Percentiles rank a stretch among this genome's conserved stretches.
phyloP scores from a whole-genome alignment of 1,284 basidiomycete genomes.

The Tilletia walkeri region DNA sequence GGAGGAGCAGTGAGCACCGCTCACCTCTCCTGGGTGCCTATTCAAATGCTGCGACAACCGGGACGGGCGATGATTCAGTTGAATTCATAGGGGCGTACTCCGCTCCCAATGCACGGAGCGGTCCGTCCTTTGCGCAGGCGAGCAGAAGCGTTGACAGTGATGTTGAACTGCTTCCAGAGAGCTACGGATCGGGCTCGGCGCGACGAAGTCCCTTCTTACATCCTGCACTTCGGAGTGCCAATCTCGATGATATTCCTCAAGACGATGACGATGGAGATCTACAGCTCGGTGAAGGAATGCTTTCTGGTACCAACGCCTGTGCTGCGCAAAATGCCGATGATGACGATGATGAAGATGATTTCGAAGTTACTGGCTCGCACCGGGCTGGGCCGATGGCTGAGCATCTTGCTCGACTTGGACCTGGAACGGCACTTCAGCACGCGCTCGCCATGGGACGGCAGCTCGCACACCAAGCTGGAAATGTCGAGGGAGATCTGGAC shows the following conservation, averaged over 20 bases:
- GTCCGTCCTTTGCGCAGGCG: background rate
- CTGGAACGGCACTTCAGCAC: background rate
- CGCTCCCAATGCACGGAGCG: background rate
- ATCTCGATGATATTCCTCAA: conserved; percentile 3
- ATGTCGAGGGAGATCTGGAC: conserved; percentile 6
- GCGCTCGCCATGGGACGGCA: background rate
- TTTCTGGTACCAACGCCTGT: background rate
- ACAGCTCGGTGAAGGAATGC: conserved; percentile 1
- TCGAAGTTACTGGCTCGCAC: background rate
- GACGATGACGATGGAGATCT: background rate
- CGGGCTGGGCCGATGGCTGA: background rate
- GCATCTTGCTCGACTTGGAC: background rate
- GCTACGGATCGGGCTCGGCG: conserved; percentile 16
- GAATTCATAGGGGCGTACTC: background rate
- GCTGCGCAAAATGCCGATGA: background rate
- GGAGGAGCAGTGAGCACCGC: conserved; percentile 1
- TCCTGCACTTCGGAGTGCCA: background rate
- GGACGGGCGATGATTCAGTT: background rate
- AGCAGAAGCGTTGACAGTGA: background rate
- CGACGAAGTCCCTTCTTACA: background rate
- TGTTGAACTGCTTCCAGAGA: background rate
- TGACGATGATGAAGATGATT: background rate
- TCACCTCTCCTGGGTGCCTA: background rate
- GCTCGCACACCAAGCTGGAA: background rate
- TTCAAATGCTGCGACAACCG: background rate